Base-by-base conservation (phyloP, 2,329 filamentous ascomycete species). In the Cordyceps sp. region DNA sequence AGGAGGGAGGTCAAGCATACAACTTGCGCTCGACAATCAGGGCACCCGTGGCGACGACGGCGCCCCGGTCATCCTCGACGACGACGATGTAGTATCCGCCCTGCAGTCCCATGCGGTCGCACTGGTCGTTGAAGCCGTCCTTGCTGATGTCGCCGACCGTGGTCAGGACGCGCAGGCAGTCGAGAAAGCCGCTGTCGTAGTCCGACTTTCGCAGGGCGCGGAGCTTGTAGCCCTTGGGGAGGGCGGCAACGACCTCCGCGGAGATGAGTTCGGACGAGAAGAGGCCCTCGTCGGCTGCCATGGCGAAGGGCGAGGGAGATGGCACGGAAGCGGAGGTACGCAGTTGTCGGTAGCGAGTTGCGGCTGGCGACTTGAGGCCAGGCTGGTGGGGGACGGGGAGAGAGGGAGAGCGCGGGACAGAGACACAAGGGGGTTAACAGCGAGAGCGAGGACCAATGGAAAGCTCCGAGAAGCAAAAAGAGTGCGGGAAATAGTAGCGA, bases 1-100 rank as follows among this genome's bases (percentile, higher is more conserved):
- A 10, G 14, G 6, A 10, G 16, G 8, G 9, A 27, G 26, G 21
- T 21, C 8, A n/a, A 10, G 17, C 75, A 51, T 62, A 84, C 79
- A 90, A 90, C 60, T 96, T 96, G 58, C 79, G 73, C 72, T 98
- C 90, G 30, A 93, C 83, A 42, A 96, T 71, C 55, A 96, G 59
- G 23, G 80, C 80, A 2, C 90, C 90, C 0, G 85, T 93, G 18
- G 82, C 88, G n/a, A 96, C 90, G 31, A 96, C 73, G 39, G 66
- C 65, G 29, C 58, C 58, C 33, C 69, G 61, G 20, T 57, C 54
- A 51, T 96, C 81, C 49, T 84, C 77, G 33, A 96, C 78, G 38
- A 88, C 81, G 21, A 96, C 63, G 36, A 93, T 66, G 54, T 82
- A 93, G 63, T 96, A 94, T 37, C 75, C 78, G 38, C 74, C 74